Evolutionary conservation across 2,329 filamentous ascomycete genomes (phyloP), one percentile per base, ranked within the genome.

Genomic region (Acephala macrosclerotiorum): DNA sequence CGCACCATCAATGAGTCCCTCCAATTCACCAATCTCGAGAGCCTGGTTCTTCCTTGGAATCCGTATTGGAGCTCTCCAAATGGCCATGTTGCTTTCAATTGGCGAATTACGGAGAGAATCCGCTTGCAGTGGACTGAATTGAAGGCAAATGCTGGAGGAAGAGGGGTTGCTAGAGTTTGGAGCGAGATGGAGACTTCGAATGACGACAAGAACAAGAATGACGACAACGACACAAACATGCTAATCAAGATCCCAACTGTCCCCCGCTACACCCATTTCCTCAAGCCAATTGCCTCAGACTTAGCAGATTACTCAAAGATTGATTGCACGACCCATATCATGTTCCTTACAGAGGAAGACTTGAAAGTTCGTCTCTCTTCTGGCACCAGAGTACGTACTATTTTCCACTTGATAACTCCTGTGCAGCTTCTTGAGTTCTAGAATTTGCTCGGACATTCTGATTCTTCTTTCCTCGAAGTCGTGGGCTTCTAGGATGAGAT

Each of bases 1-100:
- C 49, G 22, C 2, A 33, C 49, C 25, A 16, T 53, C 25, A 53
- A 29, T 16, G 22, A 26, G 5, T 22, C 14, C 12, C 26, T 14
- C 14, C 49, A 53, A 29, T 53, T 16, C 49, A 53, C 49, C 25
- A 53, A 53, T 33, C 49, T 53, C 14, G 49, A 53, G 25, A 53
- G 25, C 18, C 14, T 53, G 25, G 26, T 29, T 33, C 49, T 53
- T 18, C 49, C 49, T 3, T 53, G 3, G 11, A 53, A 33, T 53
- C 49, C 49, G 18, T 53, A 18, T 25, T 53, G 49, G 49, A 53
- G 26, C 49, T 26, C 11, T 29, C 25, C 22, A 16, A 9, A 29
- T 7, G 49, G 49, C 26, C 49, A 26, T 22, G 22, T 29, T 33
- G 49, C 49, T 2, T 53, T 53, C 25, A 53, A 53, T 14, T 18